A percentile compares a stretch with the other conserved stretches of the same genome.
These are phyloP conservation scores for Cladophialophora chaetospira DNA, from an alignment of 2,329 filamentous ascomycete species.

Conservation along the genomic window DNA sequence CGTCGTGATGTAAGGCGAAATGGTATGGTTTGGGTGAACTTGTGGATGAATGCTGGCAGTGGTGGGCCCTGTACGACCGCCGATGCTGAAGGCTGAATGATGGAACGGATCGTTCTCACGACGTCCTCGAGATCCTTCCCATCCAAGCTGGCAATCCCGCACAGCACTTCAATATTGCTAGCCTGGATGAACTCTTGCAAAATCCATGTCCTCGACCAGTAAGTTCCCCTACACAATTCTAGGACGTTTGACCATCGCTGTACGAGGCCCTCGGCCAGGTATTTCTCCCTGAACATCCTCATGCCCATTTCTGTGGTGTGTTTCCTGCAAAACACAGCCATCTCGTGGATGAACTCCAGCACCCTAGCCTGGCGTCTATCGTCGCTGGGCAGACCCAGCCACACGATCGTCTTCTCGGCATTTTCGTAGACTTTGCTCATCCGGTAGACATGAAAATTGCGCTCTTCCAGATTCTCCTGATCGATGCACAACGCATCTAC, in stretches of 20 bases:
- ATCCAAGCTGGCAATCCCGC: constrained; percentile 43
- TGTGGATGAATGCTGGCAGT: constrained; percentile 5
- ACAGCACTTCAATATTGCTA: constrained; percentile 27
- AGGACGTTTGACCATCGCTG: constrained; percentile 24
- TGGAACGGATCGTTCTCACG: constrained; percentile 32
- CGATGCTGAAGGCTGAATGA: background rate
- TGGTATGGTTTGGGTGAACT: constrained; percentile 28
- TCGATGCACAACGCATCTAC: constrained; percentile 33
- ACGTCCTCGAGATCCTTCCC: constrained; percentile 46
- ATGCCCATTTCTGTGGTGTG: background rate
- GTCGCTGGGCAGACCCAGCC: constrained; percentile 34
- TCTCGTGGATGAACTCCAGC: constrained; percentile 30
- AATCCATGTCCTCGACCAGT: constrained; percentile 35
- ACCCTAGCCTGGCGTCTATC: constrained; percentile 28
- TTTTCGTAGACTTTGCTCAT: constrained; percentile 32
- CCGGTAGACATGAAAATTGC: constrained; percentile 32
- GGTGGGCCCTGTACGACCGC: no score
- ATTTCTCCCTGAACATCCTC: constrained; percentile 4
- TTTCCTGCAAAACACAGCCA: constrained; percentile 15
- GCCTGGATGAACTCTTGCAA: constrained; percentile 34
- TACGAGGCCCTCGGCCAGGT: constrained; percentile 2
- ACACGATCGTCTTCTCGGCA: constrained; percentile 27
- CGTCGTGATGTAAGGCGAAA: constrained; percentile 26
- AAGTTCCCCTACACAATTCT: constrained; percentile 26
- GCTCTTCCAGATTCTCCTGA: constrained; percentile 31